Base-by-base conservation (phyloP, 192 early-diverging fungal species). In the Martensiomyces pterosporus region DNA sequence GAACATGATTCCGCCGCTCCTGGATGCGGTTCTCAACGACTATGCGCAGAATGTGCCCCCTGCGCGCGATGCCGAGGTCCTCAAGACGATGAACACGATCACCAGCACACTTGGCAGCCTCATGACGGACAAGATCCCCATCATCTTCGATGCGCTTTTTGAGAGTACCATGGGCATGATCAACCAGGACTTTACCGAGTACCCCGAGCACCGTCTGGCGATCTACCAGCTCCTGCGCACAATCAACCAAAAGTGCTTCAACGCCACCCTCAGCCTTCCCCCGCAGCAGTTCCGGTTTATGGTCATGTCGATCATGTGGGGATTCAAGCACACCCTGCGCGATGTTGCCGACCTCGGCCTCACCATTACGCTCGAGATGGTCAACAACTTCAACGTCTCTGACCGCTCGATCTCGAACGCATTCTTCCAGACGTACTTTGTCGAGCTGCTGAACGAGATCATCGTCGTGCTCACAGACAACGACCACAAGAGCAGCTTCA, bases 141-240 rank as follows among this genome's bases (percentile, higher is more conserved):
- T 78, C 25, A 90, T 99, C 56, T 77, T 99, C 38, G 90, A 93
- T 48, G 88, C 88, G 2, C 89, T 96, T 39, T 99, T 99, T 56
- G 93, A 94, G 65, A 87, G 87, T 59, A 99, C 97, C 0, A 70
- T 99, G 63, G 88, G 89, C 75, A 99, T 99, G 97, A 99, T 99
- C 70, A 98, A 91, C 81, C 95, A 96, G 71, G 91, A 99, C 77
- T 94, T 97, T 79, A 80, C 91, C 18, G 93, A 95, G 59, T 95
- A 85, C 70, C 97, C 97, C 14, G 94, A 99, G 70, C 93, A 97
- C 73, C 89, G 97, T 47, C 80, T 87, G 54, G 90, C 87, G 9
- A 94, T 99, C 67, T 99, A 91, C 67, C 88, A 87, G 58, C 75
- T 99, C 51, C 67, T 99, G 46, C 83, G 88, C 40, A 88, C 91